These are phyloP conservation scores for Tylopilus vinaceipallidus DNA, from an alignment of 768 basidiomycete species.

Conservation along the genomic window DNA sequence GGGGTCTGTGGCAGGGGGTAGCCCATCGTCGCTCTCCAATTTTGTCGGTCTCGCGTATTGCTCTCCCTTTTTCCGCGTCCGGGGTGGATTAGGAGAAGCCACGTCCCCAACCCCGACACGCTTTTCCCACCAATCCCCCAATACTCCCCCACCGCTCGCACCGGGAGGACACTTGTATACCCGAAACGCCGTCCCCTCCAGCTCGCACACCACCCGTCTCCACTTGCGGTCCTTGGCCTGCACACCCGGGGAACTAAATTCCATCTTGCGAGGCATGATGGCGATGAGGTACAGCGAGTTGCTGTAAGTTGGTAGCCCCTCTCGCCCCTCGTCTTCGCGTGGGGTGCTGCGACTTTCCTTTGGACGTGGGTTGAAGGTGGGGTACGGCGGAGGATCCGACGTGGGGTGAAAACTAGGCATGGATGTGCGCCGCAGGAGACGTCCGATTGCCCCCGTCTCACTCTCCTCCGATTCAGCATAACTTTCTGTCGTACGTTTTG, in stretches of 20 bases:
- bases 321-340: conserved; percentile 81
- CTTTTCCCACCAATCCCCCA: conserved; percentile 79
- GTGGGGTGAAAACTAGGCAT: conserved; percentile 65
- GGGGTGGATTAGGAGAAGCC: conserved; percentile 28
- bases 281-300: conserved; percentile 81
- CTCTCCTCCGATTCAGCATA: conserved; percentile 21
- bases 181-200: conserved; percentile 89
- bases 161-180: conserved; percentile 59
- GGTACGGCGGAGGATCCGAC: conserved; percentile 68
- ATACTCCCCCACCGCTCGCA: conserved; percentile 44
- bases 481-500: conserved; percentile 8
- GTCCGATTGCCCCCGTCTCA: conserved; percentile 32
- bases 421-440: conserved; percentile 58
- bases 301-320: conserved; percentile 76
- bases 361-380: conserved; percentile 39
- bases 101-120: conserved; percentile 72
- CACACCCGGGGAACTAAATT: conserved; percentile 81
- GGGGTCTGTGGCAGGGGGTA: neutral
- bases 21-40: conserved; percentile 17
- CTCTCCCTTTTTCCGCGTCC: conserved; percentile 24
- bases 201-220: conserved; percentile 81
- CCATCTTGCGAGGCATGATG: conserved; percentile 88
- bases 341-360: conserved; percentile 31
- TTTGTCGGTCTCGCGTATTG: conserved; percentile 27
- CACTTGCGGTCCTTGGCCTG: conserved; percentile 92